A percentile compares a stretch with the other conserved stretches of the same genome.
These are phyloP conservation scores for Alternaria sp. DNA, from an alignment of 2,329 filamentous ascomycete genomes.

Conservation along the genomic window DNA sequence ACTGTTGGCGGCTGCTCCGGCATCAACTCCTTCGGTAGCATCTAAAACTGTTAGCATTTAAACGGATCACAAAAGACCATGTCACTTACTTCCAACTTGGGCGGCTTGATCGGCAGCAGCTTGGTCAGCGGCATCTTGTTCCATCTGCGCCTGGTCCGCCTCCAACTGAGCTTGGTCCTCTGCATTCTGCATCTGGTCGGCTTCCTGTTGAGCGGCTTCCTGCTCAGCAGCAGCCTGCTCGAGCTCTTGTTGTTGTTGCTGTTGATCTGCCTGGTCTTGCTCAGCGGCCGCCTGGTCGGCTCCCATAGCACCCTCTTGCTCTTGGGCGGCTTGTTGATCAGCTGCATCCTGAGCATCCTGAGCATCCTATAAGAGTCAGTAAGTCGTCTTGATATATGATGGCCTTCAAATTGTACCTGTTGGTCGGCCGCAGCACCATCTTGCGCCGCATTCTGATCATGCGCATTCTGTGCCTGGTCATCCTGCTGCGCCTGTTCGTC, in stretches of 20 bases:
- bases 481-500: constrained; percentile 3
- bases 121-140: constrained; percentile 10
- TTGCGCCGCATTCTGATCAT: not conserved
- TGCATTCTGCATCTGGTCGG: constrained; percentile 11
- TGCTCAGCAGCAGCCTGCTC: constrained; percentile 18
- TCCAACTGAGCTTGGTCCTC: constrained; percentile 13
- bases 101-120: constrained; percentile 13
- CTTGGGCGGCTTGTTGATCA: constrained; percentile 10
- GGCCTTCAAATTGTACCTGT: not conserved
- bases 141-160: constrained; percentile 14
- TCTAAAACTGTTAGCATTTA: constrained; percentile 16
- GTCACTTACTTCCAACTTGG: constrained; percentile 24
- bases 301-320: constrained; percentile 5
- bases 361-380: constrained; percentile 1
- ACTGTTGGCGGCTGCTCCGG: constrained; percentile 5
- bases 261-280: constrained; percentile 5
- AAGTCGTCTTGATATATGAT: not conserved
- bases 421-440: constrained; percentile 3
- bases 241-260: constrained; percentile 10
- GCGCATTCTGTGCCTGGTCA: not conserved
- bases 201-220: constrained; percentile 11
- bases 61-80: not conserved
- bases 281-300: constrained; percentile 13
- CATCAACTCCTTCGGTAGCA: constrained; percentile 15
- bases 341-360: constrained; percentile 12